A percentile compares a stretch with the other conserved stretches of the same genome.
Conservation (phyloP, 208 protist species). For the Crithidia expoeki region DNA sequence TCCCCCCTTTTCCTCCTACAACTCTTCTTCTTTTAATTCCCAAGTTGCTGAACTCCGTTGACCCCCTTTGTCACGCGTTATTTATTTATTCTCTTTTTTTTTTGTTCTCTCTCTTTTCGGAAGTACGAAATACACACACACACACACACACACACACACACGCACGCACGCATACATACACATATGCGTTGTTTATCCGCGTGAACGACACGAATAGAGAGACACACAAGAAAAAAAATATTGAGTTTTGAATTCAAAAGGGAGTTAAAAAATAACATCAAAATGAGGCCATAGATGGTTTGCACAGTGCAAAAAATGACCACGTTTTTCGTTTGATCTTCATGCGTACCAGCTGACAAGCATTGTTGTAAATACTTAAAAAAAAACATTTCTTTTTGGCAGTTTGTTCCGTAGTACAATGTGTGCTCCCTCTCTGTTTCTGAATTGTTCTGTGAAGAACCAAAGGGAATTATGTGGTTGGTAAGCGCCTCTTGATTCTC, state of each 20-base stretch:
- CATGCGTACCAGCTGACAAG: background rate
- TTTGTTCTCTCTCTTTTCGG: too few species aligned
- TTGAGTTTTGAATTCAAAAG: too few species aligned
- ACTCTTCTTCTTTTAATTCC: background rate
- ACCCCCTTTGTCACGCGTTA: background rate
- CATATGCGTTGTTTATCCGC: too few species aligned
- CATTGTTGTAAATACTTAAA: background rate
- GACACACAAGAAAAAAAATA: too few species aligned
- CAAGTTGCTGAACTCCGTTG: background rate
- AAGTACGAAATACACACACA: too few species aligned
- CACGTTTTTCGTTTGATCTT: background rate
- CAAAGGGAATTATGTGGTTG: background rate
- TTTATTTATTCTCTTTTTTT: too few species aligned
- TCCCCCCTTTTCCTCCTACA: background rate
- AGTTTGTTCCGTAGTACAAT: conserved; percentile 8
- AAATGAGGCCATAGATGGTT: background rate
- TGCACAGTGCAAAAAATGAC: background rate
- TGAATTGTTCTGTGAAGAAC: background rate
- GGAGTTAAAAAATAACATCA: too few species aligned
- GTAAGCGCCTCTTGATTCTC: background rate
- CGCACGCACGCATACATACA: too few species aligned
- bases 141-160: too few species aligned
- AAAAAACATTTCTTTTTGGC: conserved; percentile 8
- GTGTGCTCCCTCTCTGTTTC: background rate
- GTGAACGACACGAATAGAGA: too few species aligned